Percentiles rank a stretch among this genome's conserved stretches.
phyloP scores from a whole-genome alignment of 2,329 filamentous ascomycete species.

The Colletotrichum trifolii region DNA sequence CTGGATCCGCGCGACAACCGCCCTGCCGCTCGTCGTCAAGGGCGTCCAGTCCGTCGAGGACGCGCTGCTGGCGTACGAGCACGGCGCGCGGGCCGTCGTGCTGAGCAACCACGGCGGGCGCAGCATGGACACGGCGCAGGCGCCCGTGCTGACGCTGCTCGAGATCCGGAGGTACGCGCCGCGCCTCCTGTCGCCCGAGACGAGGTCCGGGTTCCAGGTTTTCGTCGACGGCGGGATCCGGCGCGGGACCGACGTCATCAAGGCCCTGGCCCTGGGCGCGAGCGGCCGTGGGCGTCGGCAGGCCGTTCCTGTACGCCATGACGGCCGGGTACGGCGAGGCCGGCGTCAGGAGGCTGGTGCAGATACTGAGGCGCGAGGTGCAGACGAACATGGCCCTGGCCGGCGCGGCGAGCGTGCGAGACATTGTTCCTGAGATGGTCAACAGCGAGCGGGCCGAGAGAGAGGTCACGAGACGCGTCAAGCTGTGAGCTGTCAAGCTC shows the following conservation, averaged over 20 bases:
- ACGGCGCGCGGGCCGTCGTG: constrained; percentile 74
- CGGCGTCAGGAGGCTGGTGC: constrained; percentile 62
- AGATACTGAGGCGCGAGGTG: constrained; percentile 59
- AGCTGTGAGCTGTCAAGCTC: constrained; percentile 13
- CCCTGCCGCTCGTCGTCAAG: constrained; percentile 71
- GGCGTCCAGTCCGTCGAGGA: constrained; percentile 75
- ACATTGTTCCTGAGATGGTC: constrained; percentile 59
- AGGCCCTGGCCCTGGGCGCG: constrained; percentile 73
- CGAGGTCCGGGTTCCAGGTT: constrained; percentile 51
- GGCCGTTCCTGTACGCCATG: constrained; percentile 71
- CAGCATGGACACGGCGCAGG: constrained; percentile 56
- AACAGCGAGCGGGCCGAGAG: constrained; percentile 38
- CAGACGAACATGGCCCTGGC: constrained; percentile 64
- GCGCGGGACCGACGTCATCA: constrained; percentile 75
- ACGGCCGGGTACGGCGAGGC: constrained; percentile 54
- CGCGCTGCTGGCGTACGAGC: constrained; percentile 67
- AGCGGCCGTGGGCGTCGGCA: constrained; percentile 77
- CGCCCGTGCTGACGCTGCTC: constrained; percentile 36
- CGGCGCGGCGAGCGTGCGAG: constrained; percentile 74
- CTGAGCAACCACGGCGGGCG: constrained; percentile 78
- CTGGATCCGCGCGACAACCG: constrained; percentile 65
- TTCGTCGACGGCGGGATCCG: constrained; percentile 74
- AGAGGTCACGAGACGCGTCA: constrained; percentile 35
- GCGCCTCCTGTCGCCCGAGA: constrained; percentile 47
- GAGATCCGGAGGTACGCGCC: constrained; percentile 62